Percentiles rank a stretch among this genome's conserved stretches.
These are phyloP conservation scores for Pseudodiploospora longispora DNA, from an alignment of 2,329 filamentous ascomycete genomes.

Conservation along the genomic window DNA sequence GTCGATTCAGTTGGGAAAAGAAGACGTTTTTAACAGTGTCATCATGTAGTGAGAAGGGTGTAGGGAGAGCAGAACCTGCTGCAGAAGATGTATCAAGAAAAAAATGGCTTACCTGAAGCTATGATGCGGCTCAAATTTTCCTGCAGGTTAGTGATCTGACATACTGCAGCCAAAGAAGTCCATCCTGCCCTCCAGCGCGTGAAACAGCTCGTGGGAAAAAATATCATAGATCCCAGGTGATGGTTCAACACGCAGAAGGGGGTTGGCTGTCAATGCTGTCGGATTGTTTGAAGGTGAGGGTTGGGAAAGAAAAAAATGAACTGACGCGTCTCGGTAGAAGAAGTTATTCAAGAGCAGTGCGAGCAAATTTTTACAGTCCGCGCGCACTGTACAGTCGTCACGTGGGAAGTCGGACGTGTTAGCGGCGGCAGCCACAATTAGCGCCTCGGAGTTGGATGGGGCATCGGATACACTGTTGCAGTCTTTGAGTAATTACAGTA, in stretches of 20 bases:
- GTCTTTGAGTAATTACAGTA: background rate
- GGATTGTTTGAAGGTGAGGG: background rate
- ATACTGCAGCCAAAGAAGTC: too few relatives aligned
- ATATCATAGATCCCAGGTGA: too few relatives aligned
- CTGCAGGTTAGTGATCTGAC: too few relatives aligned
- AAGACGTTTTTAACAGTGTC: constrained; percentile 65
- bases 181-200: too few relatives aligned
- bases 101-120: too few relatives aligned
- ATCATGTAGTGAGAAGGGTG: constrained; percentile 45
- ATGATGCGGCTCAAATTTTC: too few relatives aligned
- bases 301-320: constrained; percentile 1
- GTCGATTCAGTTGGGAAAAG: constrained; percentile 85
- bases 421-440: constrained; percentile 11
- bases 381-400: constrained; percentile 17
- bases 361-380: constrained; percentile 17
- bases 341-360: constrained; percentile 27
- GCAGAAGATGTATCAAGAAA: too few relatives aligned
- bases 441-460: constrained; percentile 4
- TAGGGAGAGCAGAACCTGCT: background rate
- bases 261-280: too few relatives aligned
- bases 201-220: too few relatives aligned
- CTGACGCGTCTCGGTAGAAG: constrained; percentile 12
- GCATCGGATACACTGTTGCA: background rate
- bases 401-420: constrained; percentile 15
- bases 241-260: too few relatives aligned